A percentile compares a stretch with the other conserved stretches of the same genome.
Conservation (phyloP, 257 asterid genomes). For the Solanum gracilifrons region DNA sequence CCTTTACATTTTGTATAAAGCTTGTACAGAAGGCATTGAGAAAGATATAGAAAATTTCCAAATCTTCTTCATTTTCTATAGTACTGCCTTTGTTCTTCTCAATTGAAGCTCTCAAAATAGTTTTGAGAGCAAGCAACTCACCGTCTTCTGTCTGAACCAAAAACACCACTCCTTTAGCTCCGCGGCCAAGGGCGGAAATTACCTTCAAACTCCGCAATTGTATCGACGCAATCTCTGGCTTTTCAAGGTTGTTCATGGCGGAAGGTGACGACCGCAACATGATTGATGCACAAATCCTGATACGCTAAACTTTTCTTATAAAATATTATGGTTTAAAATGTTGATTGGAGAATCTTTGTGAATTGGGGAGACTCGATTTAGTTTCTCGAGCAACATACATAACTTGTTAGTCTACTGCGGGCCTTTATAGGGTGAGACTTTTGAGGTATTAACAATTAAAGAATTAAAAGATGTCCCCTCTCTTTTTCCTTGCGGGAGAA, state of each 20-base stretch:
- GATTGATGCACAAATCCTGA: neutral
- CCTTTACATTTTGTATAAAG: too few relatives aligned
- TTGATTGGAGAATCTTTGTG: too few relatives aligned
- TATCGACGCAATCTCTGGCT: slow-evolving; percentile 7
- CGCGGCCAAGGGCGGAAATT: slow-evolving; percentile 76
- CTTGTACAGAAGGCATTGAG: too few relatives aligned
- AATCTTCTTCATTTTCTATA: too few relatives aligned
- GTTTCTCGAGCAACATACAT: neutral
- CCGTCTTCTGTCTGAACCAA: slow-evolving; percentile 45
- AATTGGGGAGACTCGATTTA: neutral
- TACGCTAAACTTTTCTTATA: too few relatives aligned
- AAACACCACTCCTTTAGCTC: slow-evolving; percentile 90
- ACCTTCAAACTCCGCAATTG: slow-evolving; percentile 42
- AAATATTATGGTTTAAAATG: too few relatives aligned
- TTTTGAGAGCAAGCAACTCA: slow-evolving; percentile 61
- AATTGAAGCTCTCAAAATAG: slow-evolving; percentile 47
- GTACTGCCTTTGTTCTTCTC: slow-evolving; percentile 30
- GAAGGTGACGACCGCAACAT: neutral
- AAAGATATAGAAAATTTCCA: too few relatives aligned
- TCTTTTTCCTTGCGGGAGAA: neutral
- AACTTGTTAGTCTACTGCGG: neutral
- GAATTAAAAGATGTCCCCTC: neutral
- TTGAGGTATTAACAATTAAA: neutral
- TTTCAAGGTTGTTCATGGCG: slow-evolving; percentile 25
- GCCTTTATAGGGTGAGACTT: neutral